phyloP scores from a whole-genome alignment of 495 filamentous ascomycete genomes.

The Pyrenula massariospora region DNA sequence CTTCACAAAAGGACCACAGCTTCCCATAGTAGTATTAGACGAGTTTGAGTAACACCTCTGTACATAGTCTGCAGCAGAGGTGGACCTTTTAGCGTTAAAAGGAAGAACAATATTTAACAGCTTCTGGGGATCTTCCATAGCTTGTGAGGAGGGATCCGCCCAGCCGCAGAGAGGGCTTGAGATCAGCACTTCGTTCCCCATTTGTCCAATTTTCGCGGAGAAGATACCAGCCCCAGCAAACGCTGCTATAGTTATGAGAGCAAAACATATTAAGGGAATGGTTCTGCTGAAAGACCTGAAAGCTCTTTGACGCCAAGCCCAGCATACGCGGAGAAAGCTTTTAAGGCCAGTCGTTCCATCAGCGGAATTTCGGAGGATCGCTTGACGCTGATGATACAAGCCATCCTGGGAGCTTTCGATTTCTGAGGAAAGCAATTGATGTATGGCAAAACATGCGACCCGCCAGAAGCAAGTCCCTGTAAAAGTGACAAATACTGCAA shows the following conservation, averaged over 20 bases:
- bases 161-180: not conserved
- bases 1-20: not conserved
- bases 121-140: not conserved
- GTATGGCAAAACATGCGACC: constrained; percentile 3
- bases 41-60: not conserved
- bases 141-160: not conserved
- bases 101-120: not conserved
- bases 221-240: constrained; percentile 4
- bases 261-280: not conserved
- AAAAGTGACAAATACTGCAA: constrained; percentile 9
- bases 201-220: constrained; percentile 4
- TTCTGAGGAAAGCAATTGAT: not conserved
- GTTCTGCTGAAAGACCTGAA: not conserved
- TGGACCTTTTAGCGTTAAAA: not conserved
- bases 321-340: not conserved
- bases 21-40: not conserved
- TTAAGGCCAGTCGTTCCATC: constrained; percentile 1
- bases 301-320: not conserved
- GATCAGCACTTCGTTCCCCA: not conserved
- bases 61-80: not conserved
- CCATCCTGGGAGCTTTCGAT: not conserved
- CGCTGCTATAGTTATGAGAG: not conserved
- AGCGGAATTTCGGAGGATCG: constrained; percentile 4
- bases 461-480: constrained; percentile 8
- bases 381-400: constrained; percentile 7